phyloP scores from a whole-genome alignment of 2,329 filamentous ascomycete species.

The Beauveria pseudobassiana region DNA sequence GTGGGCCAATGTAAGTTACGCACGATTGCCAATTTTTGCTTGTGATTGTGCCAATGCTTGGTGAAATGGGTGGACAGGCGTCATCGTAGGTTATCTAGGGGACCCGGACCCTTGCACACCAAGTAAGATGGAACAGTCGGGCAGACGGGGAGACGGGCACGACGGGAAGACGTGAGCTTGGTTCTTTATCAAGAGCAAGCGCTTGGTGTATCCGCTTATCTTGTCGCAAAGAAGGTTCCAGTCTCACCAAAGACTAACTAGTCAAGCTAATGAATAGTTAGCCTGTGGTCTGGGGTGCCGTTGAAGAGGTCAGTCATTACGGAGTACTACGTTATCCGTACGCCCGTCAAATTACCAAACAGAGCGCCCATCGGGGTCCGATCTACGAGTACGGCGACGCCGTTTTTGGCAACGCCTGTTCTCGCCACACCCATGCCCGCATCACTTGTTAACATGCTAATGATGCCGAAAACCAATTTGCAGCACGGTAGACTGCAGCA shows the following conservation, averaged over 20 bases:
- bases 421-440: neutral
- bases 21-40: neutral
- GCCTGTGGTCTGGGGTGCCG: neutral
- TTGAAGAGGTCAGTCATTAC: neutral
- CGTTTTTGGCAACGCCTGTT: slow-evolving; percentile 6
- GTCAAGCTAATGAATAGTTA: too few species aligned
- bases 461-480: neutral
- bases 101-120: neutral
- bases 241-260: too few species aligned
- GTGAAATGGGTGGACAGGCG: neutral
- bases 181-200: neutral
- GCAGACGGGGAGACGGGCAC: neutral
- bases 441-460: too few species aligned
- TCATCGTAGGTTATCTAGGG: neutral
- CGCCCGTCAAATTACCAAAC: neutral
- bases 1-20: neutral
- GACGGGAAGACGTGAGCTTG: neutral
- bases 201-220: too few species aligned
- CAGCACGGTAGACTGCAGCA: too few species aligned
- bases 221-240: too few species aligned
- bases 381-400: slow-evolving; percentile 10
- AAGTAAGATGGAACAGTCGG: neutral
- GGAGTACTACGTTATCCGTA: neutral
- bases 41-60: neutral
- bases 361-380: neutral